Evolutionary conservation across 2,329 filamentous ascomycete species (phyloP).

Genomic region (Nannizzia gypsea): DNA sequence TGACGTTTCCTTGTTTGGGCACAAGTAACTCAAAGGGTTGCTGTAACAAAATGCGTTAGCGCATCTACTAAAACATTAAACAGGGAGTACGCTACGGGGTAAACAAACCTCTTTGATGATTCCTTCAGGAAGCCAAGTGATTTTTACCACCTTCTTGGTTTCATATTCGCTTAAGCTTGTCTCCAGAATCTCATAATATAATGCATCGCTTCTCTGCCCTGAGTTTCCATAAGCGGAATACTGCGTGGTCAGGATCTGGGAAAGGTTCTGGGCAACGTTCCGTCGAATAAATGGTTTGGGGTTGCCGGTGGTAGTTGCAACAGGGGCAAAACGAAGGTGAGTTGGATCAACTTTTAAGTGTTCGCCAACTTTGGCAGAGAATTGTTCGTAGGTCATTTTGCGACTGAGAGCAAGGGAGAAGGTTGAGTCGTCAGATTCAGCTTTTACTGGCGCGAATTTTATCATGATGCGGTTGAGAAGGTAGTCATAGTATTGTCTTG

Average conservation of each 20-base stretch:
- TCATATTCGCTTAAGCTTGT: slow-evolving; percentile 90
- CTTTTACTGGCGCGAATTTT: slow-evolving; percentile 55
- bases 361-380: slow-evolving; percentile 72
- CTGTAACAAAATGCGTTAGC: slow-evolving; percentile 30
- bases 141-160: slow-evolving; percentile 74
- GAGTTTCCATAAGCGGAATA: slow-evolving; percentile 60
- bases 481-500: slow-evolving; percentile 84
- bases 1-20: slow-evolving; percentile 68
- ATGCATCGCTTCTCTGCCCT: slow-evolving; percentile 57
- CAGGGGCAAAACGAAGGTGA: slow-evolving; percentile 82
- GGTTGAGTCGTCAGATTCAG: slow-evolving; percentile 44
- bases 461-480: slow-evolving; percentile 72
- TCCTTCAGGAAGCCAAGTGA: slow-evolving; percentile 79
- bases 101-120: slow-evolving; percentile 71
- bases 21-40: slow-evolving; percentile 75
- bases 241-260: slow-evolving; percentile 64
- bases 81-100: slow-evolving; percentile 16
- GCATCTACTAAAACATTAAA: background rate
- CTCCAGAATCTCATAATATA: slow-evolving; percentile 89
- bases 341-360: slow-evolving; percentile 66
- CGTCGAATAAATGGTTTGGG: slow-evolving; percentile 70
- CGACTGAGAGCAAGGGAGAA: slow-evolving; percentile 73
- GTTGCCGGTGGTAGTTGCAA: slow-evolving; percentile 63
- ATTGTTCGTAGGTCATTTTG: slow-evolving; percentile 80
- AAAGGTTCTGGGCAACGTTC: slow-evolving; percentile 56